Percentiles rank a stretch among this genome's conserved stretches.
Conservation (phyloP, 1,284 basidiomycete species). For the Pholiota adiposa region DNA sequence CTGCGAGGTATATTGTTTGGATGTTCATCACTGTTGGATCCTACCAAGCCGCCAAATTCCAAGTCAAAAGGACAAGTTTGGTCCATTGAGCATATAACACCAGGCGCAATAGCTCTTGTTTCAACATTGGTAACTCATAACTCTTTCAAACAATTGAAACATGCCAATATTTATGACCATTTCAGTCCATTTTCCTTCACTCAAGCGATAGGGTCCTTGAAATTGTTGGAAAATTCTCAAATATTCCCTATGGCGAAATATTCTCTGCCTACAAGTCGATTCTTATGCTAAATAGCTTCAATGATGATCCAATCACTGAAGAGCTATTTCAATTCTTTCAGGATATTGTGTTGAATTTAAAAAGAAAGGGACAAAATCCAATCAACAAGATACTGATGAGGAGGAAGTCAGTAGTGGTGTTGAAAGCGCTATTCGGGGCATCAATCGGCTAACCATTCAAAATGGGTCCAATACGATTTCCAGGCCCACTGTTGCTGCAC, state of each 20-base stretch:
- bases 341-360: not conserved
- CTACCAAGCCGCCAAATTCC: not conserved
- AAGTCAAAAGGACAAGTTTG: not conserved
- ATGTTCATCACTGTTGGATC: not conserved
- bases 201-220: not conserved
- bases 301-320: not conserved
- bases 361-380: not conserved
- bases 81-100: not conserved
- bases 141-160: too few relatives aligned
- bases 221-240: not conserved
- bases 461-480: too few relatives aligned
- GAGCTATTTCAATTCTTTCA: not conserved
- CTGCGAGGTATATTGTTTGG: not conserved
- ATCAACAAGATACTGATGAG: not conserved
- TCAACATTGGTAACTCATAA: not conserved
- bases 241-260: not conserved
- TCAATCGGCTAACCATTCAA: too few relatives aligned
- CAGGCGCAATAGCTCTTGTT: not conserved
- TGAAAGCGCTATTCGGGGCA: not conserved
- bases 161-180: too few relatives aligned
- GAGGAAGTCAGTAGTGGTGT: not conserved
- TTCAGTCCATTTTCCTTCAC: slow-evolving; percentile 3
- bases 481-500: too few relatives aligned
- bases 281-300: not conserved
- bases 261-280: not conserved